These are phyloP conservation scores for Neurospora sp. DNA, from an alignment of 2,329 filamentous ascomycete species.

Conservation along the genomic window DNA sequence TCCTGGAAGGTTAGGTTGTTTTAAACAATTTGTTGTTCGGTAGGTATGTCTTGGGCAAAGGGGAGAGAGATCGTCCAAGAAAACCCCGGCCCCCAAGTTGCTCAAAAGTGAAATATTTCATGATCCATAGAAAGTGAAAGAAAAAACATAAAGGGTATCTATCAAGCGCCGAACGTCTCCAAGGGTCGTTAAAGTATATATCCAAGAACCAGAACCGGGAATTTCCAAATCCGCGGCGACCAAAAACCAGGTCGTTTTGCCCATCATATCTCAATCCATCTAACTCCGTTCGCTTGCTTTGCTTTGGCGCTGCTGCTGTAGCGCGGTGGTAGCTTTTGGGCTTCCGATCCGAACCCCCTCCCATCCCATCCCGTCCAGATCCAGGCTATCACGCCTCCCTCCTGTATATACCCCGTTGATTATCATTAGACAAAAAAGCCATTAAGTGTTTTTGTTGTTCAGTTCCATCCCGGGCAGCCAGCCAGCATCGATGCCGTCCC, in stretches of 20 bases:
- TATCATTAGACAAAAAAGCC: not conserved
- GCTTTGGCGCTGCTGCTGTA: not conserved
- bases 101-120: not conserved
- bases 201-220: not conserved
- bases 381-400: not conserved
- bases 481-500: not conserved
- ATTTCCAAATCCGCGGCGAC: not conserved
- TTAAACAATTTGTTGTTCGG: not conserved
- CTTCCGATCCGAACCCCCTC: not conserved
- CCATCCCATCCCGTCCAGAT: too few species aligned
- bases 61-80: too few species aligned
- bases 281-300: not conserved
- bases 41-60: too few species aligned
- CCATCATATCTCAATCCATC: not conserved
- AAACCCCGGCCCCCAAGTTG: too few species aligned
- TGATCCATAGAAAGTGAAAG: not conserved
- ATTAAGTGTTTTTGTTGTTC: not conserved
- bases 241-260: not conserved
- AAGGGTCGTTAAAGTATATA: not conserved
- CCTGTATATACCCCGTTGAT: not conserved
- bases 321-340: not conserved
- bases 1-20: not conserved
- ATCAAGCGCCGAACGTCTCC: not conserved
- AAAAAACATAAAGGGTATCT: not conserved
- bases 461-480: not conserved